Evolutionary conservation across 2,329 filamentous ascomycete species (phyloP), one percentile per base, ranked within the genome.

Genomic region (Tothia fuscella): DNA sequence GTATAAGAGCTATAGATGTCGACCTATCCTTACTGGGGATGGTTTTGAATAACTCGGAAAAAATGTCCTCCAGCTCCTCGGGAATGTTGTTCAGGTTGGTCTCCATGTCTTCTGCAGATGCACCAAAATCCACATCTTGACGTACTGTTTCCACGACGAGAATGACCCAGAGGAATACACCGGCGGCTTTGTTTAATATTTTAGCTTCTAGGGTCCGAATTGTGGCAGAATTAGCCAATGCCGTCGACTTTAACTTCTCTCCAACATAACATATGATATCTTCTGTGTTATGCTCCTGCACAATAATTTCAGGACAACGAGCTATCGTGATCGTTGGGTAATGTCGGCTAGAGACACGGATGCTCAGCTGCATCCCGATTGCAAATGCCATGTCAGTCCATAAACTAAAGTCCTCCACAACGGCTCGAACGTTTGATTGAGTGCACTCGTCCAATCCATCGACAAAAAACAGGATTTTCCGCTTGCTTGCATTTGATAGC

Each of bases 401-500:
- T 0, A 54, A 36, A 42, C 64, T 53, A 35, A 67, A 57, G 36
- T 51, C 60, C 0, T 47, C 40, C 2, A 65, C 44, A 57, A 67
- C 61, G 2, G 62, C 55, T 25, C 51, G 50, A 5, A 63, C 49
- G 28, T 65, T 44, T 10, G 54, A 42, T 43, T 64, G 60, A 4
- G 61, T 48, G 47, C 64, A 67, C 48, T 69, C 66, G 45, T 69
- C 64, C 5, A 70, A 57, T 4, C 66, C 66, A 49, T 69, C 66
- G 29, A 69, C 53, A 38, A 67, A 54, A 35, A 57, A 62, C 0
- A 47, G 53, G 3, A 67, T 33, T 0, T 5, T 12, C 14, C 12
- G 31, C 5, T 25, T 37, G n/a, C 26, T 29, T 29, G 9, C 26
- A 9, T 9, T 9, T 9, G 26, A 9, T 29, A n/a, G 9, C n/a